Base-by-base conservation (phyloP, 2,329 filamentous ascomycete species). In the Pseudonectria buxi region DNA sequence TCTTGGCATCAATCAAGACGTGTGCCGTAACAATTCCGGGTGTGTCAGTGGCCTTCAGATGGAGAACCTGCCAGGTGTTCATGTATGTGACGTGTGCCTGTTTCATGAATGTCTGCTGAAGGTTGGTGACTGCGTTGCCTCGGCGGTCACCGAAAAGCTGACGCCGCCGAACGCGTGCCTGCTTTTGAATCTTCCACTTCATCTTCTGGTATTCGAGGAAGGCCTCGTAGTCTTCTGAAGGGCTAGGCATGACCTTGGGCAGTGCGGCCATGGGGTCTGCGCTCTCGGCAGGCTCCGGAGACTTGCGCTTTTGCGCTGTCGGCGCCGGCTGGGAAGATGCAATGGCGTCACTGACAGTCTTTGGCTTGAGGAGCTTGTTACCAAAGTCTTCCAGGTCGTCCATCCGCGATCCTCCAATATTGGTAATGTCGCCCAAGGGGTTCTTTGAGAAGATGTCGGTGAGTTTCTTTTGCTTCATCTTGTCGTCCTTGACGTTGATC, bases 121-220 rank as follows among this genome's bases (percentile, higher is more conserved):
- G 74, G 42, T 78, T 77, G 54, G 62, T 74, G 26, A 47, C 57
- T 7, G 52, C 46, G 27, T 56, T 49, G 10, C 69, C 68, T 40
- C 81, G 76, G 38, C 83, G 81, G 52, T 98, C 90, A 40, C 92
- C 92, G 52, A 98, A 98, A 1, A 98, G 69, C 57, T 98, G 92
- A 32, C 90, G 78, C 45, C 94, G 76, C 28, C 90, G 81, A 41
- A 82, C 73, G 14, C 92, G 79, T 24, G 90, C 88, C 57, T 94
- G 84, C 55, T 88, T 94, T 58, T 99, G 92, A 26, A 96, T 83
- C 66, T 90, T 95, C 92, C 92, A 99, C 62, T 98, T 98, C 65
- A 89, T 79, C 63, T 99, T 99, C 58, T 98, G 92, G 54, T 96
- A 96, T 54, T 83, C 74, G 35, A 99, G 61, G 69, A 94, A 98